Evolutionary conservation across 495 filamentous ascomycete species (phyloP), one percentile per base, ranked within the genome.

Genomic region (Podospora fimiseda): DNA sequence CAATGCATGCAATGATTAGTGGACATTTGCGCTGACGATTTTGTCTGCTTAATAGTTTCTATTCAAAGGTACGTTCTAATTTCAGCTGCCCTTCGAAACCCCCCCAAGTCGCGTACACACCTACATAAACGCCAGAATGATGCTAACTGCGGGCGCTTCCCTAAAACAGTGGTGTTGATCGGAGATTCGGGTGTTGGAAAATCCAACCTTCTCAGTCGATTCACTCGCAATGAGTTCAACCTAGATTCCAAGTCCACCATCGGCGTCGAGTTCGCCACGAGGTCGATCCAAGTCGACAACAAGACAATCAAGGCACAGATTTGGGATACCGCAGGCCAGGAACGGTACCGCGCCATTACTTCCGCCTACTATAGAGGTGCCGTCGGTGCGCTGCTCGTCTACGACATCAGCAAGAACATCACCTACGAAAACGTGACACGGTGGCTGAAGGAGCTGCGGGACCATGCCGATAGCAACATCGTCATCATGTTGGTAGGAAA

Each of bases 241-340:
- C 81, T 97, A 54, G 93, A 99, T 74, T 96, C 92, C 70, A 99
- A 99, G 84, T 97, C 94, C 50, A 99, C 93, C 57, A 99, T 99
- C 78, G 93, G 93, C 65, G 93, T 99, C 62, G 93, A 99, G 76
- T 99, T 99, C 70, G 93, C 93, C 59, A 99, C 93, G 55, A 86
- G 93, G 50, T 96, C 90, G 56, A 97, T 99, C 74, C 93, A 97
- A 73, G 94, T 99, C 64, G 94, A 99, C 74, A 84, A 87, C 62
- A 99, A 99, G 81, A 99, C 93, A 60, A 99, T 99, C 85, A 99
- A 99, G 80, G 93, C 93, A 63, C 93, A 99, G 79, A 99, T 99
- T 68, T 99, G 94, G 94, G 94, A 99, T 78, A 99, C 94, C 50
- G 94, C 94, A 48, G 94, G 94, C 63, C 94, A 99, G 75, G 94